phyloP scores from a whole-genome alignment of 768 basidiomycete genomes.

The Rhodotorula graminis region DNA sequence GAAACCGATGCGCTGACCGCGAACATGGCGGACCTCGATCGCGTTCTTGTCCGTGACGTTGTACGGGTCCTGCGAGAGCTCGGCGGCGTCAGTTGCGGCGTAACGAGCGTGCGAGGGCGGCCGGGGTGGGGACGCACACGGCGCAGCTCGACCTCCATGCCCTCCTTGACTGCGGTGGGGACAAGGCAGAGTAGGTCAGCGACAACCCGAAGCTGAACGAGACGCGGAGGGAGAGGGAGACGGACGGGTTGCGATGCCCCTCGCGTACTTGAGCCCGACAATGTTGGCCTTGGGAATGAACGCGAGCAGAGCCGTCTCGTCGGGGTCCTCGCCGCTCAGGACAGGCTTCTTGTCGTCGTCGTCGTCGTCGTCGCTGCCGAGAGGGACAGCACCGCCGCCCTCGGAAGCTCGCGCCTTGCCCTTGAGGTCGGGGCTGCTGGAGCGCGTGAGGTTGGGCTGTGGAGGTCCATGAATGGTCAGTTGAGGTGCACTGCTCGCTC shows the following conservation, averaged over 20 bases:
- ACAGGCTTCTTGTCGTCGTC: background rate
- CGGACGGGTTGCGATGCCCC: slow-evolving; percentile 28
- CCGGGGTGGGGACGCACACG: slow-evolving; percentile 4
- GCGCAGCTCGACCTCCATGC: slow-evolving; percentile 18
- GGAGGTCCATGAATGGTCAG: background rate
- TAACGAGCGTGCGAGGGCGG: background rate
- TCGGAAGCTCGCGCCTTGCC: background rate
- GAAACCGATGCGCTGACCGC: slow-evolving; percentile 26
- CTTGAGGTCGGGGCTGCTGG: slow-evolving; percentile 1
- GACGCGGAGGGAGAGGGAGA: background rate
- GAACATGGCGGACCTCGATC: slow-evolving; percentile 25
- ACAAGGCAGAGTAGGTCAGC: background rate
- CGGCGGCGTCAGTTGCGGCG: background rate
- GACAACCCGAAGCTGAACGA: background rate
- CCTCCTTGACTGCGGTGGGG: slow-evolving; percentile 13
- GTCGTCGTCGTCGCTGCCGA: background rate
- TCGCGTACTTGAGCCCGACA: slow-evolving; percentile 24
- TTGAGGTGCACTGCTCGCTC: too few species aligned
- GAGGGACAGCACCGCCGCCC: background rate
- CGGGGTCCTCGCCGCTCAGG: slow-evolving; percentile 8
- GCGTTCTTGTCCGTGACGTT: slow-evolving; percentile 36
- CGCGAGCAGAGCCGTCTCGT: slow-evolving; percentile 23
- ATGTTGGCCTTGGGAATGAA: slow-evolving; percentile 29
- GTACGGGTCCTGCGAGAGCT: slow-evolving; percentile 20
- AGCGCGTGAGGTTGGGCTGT: background rate